A percentile compares a stretch with the other conserved stretches of the same genome.
Conservation (phyloP, 352 stramenopile species). For the Pythium sp. region DNA sequence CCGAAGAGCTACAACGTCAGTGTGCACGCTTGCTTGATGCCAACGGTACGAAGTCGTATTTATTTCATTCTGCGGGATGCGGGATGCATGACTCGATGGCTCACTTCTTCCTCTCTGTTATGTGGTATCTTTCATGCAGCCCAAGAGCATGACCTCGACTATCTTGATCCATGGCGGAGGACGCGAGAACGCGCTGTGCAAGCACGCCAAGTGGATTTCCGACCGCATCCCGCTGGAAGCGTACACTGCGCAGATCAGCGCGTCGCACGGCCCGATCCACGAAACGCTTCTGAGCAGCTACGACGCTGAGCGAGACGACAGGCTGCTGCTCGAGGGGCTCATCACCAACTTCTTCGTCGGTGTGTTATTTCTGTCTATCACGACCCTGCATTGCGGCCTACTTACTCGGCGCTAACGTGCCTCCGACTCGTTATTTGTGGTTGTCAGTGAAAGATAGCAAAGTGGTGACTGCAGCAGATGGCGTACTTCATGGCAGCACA, state of each 20-base stretch:
- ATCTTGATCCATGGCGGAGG: slow-evolving; percentile 52
- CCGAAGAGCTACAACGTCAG: slow-evolving; percentile 28
- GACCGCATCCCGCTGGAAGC: slow-evolving; percentile 51
- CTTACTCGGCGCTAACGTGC: neutral
- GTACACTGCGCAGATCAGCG: slow-evolving; percentile 23
- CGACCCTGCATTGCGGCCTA: slow-evolving; percentile 1
- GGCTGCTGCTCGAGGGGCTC: slow-evolving; percentile 62
- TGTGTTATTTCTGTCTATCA: slow-evolving; percentile 18
- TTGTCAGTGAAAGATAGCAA: slow-evolving; percentile 35
- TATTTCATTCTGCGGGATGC: no score
- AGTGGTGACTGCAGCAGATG: slow-evolving; percentile 44
- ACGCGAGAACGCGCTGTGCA: slow-evolving; percentile 45
- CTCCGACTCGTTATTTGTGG: neutral
- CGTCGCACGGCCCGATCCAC: slow-evolving; percentile 31
- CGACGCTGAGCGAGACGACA: slow-evolving; percentile 18
- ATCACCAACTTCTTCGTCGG: slow-evolving; percentile 81
- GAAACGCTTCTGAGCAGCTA: slow-evolving; percentile 53
- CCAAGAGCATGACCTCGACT: slow-evolving; percentile 33
- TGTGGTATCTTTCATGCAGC: slow-evolving; percentile 7
- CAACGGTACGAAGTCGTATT: slow-evolving; percentile 16
- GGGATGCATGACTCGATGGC: neutral
- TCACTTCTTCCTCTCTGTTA: neutral
- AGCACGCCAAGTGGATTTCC: slow-evolving; percentile 72
- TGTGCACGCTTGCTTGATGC: slow-evolving; percentile 58
- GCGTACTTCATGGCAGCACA: slow-evolving; percentile 57